Base-by-base conservation (phyloP, 495 filamentous ascomycete genomes). In the Melanomma pulvis-pyrius region DNA sequence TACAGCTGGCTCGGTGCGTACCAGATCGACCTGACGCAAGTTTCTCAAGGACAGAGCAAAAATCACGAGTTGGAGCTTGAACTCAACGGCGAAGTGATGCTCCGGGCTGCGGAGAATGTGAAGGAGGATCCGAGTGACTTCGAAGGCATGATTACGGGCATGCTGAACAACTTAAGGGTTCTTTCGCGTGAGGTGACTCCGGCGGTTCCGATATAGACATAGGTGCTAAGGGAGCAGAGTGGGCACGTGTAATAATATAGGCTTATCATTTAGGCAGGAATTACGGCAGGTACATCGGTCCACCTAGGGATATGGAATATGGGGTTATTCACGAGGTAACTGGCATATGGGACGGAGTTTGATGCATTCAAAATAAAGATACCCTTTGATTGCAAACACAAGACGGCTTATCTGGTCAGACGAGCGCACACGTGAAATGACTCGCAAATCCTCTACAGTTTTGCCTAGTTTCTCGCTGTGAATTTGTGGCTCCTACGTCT, bases 11-110 rank as follows among this genome's bases (percentile, higher is more conserved):
- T 63, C 5, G 32, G 51, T 0, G 54, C 60, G 13, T 71, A 68
- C 36, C 69, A 65, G 30, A 63, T 71, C 57, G 69, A 71, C 41
- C 44, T 71, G 11, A 71, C 69, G 0, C 69, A 71, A 46, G 69
- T 68, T 6, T 52, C n/a, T 15, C 48, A 55, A 5, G 65, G 50
- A 12, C 34, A 29, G 11, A 47, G n/a, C 32, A 71, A 71, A 51
- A 71, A 68, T 49, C 69, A 71, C 39, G 69, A 71, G 50, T 51
- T 71, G 26, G 69, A 71, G 46, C 46, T 71, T 1, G 69, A 71
- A 32, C 32, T 71, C 29, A 49, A 68, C 24, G 41, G 60, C 7
- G 56, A 48, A 2, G 26, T 51, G 21, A 28, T 71, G 19, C 12
- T 71, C 13, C 21, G 32, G 17, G 64, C 50, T 9, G 65, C 54